These are phyloP conservation scores for Aphanomyces cochlioides DNA, from an alignment of 352 stramenopile species.

Conservation along the genomic window DNA sequence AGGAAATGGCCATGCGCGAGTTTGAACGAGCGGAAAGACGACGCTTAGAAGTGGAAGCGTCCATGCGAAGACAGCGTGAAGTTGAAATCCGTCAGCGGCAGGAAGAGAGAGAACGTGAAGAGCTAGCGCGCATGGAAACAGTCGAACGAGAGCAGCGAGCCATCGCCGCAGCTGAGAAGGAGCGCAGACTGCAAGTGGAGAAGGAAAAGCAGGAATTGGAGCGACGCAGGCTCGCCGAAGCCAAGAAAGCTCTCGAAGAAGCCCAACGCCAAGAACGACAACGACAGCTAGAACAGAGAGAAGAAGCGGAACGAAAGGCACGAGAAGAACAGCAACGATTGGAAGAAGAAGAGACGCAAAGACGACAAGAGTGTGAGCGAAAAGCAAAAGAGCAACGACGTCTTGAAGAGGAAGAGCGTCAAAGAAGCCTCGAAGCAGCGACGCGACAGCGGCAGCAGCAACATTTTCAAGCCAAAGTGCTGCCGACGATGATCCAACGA, in stretches of 20 bases:
- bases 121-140: neutral
- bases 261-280: neutral
- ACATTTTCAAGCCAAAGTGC: neutral
- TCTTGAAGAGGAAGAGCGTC: neutral
- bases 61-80: too few relatives aligned
- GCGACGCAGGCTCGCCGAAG: neutral
- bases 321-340: slow-evolving; percentile 6
- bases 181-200: neutral
- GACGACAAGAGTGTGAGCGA: neutral
- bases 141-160: neutral
- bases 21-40: neutral
- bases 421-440: neutral
- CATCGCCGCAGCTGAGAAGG: neutral
- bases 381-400: neutral
- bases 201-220: slow-evolving; percentile 1
- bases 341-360: neutral
- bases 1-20: neutral
- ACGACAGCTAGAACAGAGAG: neutral
- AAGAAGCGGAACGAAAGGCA: neutral
- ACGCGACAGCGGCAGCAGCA: neutral
- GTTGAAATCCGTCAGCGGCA: too few relatives aligned
- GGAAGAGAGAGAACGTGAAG: neutral
- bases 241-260: slow-evolving; percentile 18
- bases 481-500: neutral
- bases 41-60: neutral